Evolutionary conservation across 164 flowering plant species (phyloP).

Genomic region (Santalum album): DNA sequence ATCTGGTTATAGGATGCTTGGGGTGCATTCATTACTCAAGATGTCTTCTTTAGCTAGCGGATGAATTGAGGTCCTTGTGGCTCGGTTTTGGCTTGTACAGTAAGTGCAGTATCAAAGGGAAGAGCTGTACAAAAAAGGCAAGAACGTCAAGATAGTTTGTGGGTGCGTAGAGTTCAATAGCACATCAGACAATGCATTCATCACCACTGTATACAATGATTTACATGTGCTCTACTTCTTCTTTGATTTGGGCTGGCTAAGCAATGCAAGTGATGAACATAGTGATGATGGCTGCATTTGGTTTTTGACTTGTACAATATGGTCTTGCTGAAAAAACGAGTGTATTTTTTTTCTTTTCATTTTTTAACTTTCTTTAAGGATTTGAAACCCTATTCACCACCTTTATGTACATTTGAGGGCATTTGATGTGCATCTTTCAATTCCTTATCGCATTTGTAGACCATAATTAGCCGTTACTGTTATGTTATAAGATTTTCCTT

Average conservation of each 20-base stretch:
- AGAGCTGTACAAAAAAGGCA: background rate
- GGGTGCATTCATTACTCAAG: slow-evolving; percentile 38
- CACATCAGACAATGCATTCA: background rate
- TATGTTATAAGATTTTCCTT: background rate
- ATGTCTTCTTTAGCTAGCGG: slow-evolving; percentile 16
- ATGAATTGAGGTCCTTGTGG: background rate
- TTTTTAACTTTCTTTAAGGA: background rate
- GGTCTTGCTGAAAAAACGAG: background rate
- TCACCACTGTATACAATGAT: too few species aligned
- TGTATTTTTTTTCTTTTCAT: too few species aligned
- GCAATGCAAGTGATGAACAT: background rate
- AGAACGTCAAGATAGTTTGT: background rate
- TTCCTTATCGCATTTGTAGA: background rate
- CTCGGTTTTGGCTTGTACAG: background rate
- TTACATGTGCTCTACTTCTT: too few species aligned
- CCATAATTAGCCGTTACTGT: background rate
- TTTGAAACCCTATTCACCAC: background rate
- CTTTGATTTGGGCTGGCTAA: too few species aligned
- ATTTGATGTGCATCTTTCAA: background rate
- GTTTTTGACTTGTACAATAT: background rate
- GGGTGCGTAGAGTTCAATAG: background rate
- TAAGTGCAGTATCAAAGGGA: background rate
- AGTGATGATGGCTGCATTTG: background rate
- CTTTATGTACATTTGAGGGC: background rate
- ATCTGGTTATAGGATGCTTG: slow-evolving; percentile 41